phyloP scores from a whole-genome alignment of 306 rosid genomes.

The Alnus rubra region DNA sequence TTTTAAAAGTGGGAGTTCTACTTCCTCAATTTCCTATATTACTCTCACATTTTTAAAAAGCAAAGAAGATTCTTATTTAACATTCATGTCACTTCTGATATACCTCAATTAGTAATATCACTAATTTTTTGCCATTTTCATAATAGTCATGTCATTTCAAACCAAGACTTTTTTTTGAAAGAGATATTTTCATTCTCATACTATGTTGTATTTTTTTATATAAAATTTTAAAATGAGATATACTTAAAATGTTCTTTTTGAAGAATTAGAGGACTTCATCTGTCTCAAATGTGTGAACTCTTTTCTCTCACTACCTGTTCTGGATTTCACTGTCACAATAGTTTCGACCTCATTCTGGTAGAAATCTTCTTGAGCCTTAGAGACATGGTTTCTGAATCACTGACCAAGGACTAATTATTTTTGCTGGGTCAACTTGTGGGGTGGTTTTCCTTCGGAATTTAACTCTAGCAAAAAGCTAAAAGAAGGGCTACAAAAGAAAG shows the following conservation, averaged over 20 bases:
- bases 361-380: neutral
- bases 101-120: neutral
- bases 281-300: neutral
- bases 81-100: neutral
- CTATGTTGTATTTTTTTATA: neutral
- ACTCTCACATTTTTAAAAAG: neutral
- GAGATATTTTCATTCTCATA: neutral
- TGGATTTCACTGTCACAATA: neutral
- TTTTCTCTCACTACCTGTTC: neutral
- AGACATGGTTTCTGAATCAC: neutral
- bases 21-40: neutral
- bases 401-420: neutral
- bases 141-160: neutral
- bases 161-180: neutral
- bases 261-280: neutral
- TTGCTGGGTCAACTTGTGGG: neutral
- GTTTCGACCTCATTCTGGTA: neutral
- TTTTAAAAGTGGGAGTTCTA: neutral
- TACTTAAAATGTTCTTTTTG: neutral
- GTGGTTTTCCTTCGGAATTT: neutral
- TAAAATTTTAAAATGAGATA: neutral
- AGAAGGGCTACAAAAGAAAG: neutral
- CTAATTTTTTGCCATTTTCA: neutral
- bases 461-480: neutral
- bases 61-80: neutral